A percentile compares a stretch with the other conserved stretches of the same genome.
Conservation (phyloP, 306 rosid species). For the Betula pendula region DNA sequence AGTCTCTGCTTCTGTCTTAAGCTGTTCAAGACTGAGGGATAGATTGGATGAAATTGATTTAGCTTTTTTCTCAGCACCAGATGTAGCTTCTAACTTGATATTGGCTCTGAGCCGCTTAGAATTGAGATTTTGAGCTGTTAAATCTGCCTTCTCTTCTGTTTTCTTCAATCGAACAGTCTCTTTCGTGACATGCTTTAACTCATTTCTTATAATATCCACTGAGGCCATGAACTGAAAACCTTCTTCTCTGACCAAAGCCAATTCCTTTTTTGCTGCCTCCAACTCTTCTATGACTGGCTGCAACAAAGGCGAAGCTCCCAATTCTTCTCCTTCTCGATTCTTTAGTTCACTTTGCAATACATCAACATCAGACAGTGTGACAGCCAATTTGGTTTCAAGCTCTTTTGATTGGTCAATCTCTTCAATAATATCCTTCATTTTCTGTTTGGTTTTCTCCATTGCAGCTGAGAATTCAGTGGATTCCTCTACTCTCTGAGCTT, state of each 20-base stretch:
- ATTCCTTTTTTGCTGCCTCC: conserved; percentile 60
- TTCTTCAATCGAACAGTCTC: conserved; percentile 51
- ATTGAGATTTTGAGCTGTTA: conserved; percentile 51
- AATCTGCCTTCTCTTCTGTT: conserved; percentile 45
- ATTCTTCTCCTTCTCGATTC: conserved; percentile 37
- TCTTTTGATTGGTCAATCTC: conserved; percentile 63
- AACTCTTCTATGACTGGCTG: conserved; percentile 50
- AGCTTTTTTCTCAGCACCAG: conserved; percentile 68
- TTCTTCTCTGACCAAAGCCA: conserved; percentile 61
- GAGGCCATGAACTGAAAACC: conserved; percentile 81
- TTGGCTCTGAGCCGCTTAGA: conserved; percentile 77
- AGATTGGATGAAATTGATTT: conserved; percentile 53
- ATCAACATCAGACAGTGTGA: conserved; percentile 64
- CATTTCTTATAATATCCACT: conserved; percentile 85
- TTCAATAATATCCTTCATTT: conserved; percentile 40
- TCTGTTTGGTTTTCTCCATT: conserved; percentile 47
- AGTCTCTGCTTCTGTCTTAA: conserved; percentile 51
- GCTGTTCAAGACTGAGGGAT: conserved; percentile 53
- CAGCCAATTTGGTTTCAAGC: conserved; percentile 57
- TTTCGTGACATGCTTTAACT: conserved; percentile 53
- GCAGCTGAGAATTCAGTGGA: conserved; percentile 37
- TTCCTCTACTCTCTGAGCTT: conserved; percentile 54
- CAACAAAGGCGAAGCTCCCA: conserved; percentile 35
- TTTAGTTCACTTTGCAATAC: conserved; percentile 58
- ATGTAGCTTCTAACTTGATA: conserved; percentile 65